These are phyloP conservation scores for Apiospora aurea DNA, from an alignment of 2,329 filamentous ascomycete species.

Conservation along the genomic window DNA sequence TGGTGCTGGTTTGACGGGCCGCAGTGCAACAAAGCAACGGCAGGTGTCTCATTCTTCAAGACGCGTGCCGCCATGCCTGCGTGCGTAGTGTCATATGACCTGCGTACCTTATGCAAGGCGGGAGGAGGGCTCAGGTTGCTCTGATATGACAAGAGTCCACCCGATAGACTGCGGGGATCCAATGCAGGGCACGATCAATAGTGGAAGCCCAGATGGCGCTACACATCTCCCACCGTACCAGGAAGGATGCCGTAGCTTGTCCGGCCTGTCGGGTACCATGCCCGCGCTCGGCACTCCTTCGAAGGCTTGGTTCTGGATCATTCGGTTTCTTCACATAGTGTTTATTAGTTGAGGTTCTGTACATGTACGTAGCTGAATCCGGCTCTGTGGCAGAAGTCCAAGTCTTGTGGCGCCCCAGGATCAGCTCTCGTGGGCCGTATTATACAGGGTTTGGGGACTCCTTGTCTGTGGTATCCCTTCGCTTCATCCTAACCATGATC, in stretches of 20 bases:
- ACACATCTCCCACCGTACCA: neutral
- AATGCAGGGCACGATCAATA: constrained; percentile 3
- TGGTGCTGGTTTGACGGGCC: neutral
- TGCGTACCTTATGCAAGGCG: neutral
- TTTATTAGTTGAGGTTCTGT: neutral
- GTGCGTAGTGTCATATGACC: constrained; percentile 9
- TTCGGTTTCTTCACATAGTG: neutral
- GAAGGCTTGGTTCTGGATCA: neutral
- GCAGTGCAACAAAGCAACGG: neutral
- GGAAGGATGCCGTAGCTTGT: neutral
- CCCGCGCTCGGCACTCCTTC: neutral
- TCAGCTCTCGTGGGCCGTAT: neutral
- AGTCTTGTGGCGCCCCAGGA: neutral
- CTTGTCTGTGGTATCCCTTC: neutral
- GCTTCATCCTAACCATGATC: neutral
- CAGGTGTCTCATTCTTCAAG: neutral
- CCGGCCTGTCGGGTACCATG: neutral
- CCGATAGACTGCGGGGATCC: neutral
- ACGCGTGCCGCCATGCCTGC: neutral
- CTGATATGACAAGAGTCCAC: neutral
- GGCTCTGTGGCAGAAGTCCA: neutral
- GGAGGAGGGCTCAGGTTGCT: neutral
- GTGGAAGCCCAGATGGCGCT: neutral
- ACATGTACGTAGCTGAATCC: neutral
- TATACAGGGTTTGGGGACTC: neutral